Evolutionary conservation across 768 basidiomycete species (phyloP).

Genomic region (Boletus subparvulus): DNA sequence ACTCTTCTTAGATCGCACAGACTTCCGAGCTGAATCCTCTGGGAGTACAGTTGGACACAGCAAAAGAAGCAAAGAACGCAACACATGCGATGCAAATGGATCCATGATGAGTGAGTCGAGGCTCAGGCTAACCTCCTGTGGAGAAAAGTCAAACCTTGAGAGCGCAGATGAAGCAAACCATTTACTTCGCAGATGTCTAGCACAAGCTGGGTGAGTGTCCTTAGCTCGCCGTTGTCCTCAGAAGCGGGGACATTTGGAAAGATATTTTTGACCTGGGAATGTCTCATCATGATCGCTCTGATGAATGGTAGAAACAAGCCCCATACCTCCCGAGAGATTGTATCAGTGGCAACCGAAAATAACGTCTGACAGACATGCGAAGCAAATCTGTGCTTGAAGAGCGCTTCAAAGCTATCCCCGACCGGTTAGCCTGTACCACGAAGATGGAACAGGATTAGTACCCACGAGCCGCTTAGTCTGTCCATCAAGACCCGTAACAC

Average conservation of each 20-base stretch:
- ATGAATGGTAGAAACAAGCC: neutral
- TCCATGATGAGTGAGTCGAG: conserved; percentile 72
- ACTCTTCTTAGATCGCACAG: conserved; percentile 82
- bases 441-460: conserved; percentile 20
- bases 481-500: conserved; percentile 90
- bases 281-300: neutral
- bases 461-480: conserved; percentile 85
- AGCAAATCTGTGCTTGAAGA: conserved; percentile 82
- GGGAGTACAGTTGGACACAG: conserved; percentile 61
- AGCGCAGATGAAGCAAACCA: conserved; percentile 6
- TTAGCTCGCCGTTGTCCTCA: conserved; percentile 62
- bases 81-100: conserved; percentile 87
- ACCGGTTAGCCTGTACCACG: conserved; percentile 1
- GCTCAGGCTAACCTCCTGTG: conserved; percentile 67
- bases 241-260: conserved; percentile 48
- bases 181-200: conserved; percentile 64
- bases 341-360: conserved; percentile 62
- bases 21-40: conserved; percentile 37
- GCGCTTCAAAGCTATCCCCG: conserved; percentile 52
- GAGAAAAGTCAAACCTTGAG: conserved; percentile 16
- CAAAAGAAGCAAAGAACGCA: conserved; percentile 76
- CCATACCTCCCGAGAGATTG: conserved; percentile 67
- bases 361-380: conserved; percentile 96
- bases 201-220: conserved; percentile 61
- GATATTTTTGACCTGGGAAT: conserved; percentile 51